Conservation (phyloP, 192 early-diverging fungal genomes). For the Powellomyces hirtus region DNA sequence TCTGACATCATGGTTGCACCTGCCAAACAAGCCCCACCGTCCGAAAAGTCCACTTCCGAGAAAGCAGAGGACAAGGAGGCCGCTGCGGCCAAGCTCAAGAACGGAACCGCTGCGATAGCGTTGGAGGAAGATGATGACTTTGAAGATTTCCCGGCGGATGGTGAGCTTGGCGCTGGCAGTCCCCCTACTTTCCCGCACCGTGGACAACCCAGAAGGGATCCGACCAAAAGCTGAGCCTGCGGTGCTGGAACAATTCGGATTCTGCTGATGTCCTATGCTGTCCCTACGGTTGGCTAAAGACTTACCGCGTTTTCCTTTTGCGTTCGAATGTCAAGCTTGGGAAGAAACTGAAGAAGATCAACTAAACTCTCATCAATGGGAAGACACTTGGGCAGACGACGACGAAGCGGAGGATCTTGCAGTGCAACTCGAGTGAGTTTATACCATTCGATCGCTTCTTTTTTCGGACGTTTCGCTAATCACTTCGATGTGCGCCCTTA, state of each 20-base stretch:
- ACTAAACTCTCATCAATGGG: conserved; percentile 18
- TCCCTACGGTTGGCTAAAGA: too few relatives aligned
- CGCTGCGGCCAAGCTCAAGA: conserved; percentile 16
- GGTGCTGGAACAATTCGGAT: too few relatives aligned
- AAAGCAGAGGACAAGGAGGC: conserved; percentile 19
- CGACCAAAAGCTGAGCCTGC: too few relatives aligned
- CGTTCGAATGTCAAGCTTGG: too few relatives aligned
- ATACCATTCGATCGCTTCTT: background rate
- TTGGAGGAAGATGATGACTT: conserved; percentile 25
- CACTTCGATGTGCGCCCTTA: background rate
- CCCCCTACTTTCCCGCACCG: too few relatives aligned
- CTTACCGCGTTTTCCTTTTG: background rate
- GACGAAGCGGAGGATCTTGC: conserved; percentile 21
- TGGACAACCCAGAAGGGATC: too few relatives aligned
- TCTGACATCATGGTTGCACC: too few relatives aligned
- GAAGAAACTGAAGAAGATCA: conserved; percentile 16
- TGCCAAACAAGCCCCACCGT: too few relatives aligned
- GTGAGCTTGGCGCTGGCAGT: too few relatives aligned
- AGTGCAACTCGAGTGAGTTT: conserved; percentile 18
- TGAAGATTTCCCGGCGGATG: conserved; percentile 25
- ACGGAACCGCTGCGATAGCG: conserved; percentile 19
- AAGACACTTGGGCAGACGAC: conserved; percentile 29
- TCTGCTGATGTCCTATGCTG: too few relatives aligned
- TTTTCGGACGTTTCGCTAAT: background rate
- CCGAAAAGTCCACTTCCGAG: conserved; percentile 2